Base-by-base conservation (phyloP, 441 rosid genomes). In the Isatis lusitanica region DNA sequence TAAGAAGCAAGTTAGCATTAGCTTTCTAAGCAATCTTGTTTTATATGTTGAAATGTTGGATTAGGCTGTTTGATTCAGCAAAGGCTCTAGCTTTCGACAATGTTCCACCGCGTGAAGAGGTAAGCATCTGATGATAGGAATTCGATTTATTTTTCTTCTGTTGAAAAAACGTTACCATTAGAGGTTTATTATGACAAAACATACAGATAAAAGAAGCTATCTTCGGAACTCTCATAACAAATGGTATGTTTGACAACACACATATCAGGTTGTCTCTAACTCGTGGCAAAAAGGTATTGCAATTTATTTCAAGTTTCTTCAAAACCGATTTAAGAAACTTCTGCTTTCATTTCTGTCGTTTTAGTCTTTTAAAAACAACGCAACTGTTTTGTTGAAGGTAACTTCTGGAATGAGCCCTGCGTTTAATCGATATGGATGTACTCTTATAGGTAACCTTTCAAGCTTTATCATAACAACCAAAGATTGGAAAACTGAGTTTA, bases 381-480 rank as follows among this genome's bases (percentile, higher is more conserved):
- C 7, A 59, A 36, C 43, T 35, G 51, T 39, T 71, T 52, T 36
- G n/a, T 48, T 5, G 75, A 82, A 92, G 96, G 94, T 92, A 58
- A 87, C 96, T 63, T 92, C 98, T 36, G 94, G 96, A 74, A 92
- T 92, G 96, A 90, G 93, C 79, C 96, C 96, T 50, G 83, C 83
- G 39, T 90, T 92, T 78, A 92, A 90, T 80, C 88, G 79, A 24
- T 87, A 88, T 78, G 96, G 94, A 70, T 90, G 93, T 76, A 88
- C 96, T 3, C 83, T 92, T 57, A 88, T 92, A 2, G 96, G 98
- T 92, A 70, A 70, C 33, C 6, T 9, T 57, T 82, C 75, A 13
- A 2, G 30, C 8, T 58, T 68, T 61, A 33, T 62, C 10, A 4
- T 33, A 35, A 63, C 52, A 33, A 38, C 11, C 6, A 42, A 24